Percentiles rank a stretch among this genome's conserved stretches.
Conservation (phyloP, 768 basidiomycete genomes). For the Clavulina sp. region DNA sequence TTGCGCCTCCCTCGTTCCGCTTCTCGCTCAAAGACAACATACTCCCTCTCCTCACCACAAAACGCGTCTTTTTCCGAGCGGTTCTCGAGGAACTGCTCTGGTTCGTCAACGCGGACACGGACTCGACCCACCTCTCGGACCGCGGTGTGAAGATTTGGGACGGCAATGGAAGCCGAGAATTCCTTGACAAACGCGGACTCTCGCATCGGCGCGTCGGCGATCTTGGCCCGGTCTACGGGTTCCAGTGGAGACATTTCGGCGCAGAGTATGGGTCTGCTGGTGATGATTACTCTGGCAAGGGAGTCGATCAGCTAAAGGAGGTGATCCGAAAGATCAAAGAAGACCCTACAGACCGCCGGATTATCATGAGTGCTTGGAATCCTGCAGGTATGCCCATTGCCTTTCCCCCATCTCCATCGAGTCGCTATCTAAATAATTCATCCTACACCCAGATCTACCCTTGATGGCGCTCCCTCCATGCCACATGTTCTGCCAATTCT, state of each 20-base stretch:
- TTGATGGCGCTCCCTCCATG: conserved; percentile 96
- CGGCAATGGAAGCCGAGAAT: conserved; percentile 80
- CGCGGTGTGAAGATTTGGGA: conserved; percentile 97
- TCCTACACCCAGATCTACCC: conserved; percentile 47
- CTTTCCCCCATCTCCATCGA: background rate
- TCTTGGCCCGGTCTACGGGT: conserved; percentile 91
- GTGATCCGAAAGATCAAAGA: conserved; percentile 85
- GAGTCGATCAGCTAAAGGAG: conserved; percentile 82
- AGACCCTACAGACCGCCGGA: conserved; percentile 82
- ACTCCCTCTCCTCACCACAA: conserved; percentile 85
- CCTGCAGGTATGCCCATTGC: conserved; percentile 53
- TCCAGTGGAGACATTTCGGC: conserved; percentile 93
- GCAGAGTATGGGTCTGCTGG: conserved; percentile 62
- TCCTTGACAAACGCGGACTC: conserved; percentile 72
- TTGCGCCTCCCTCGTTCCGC: conserved; percentile 77
- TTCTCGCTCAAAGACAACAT: conserved; percentile 66
- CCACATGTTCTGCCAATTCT: conserved; percentile 98
- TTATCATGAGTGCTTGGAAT: conserved; percentile 95
- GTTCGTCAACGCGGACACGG: conserved; percentile 78
- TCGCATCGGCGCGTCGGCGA: conserved; percentile 76
- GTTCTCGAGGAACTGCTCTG: conserved; percentile 89
- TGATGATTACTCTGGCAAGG: conserved; percentile 57
- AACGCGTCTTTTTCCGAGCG: conserved; percentile 80
- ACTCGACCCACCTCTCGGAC: conserved; percentile 51
- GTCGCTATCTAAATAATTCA: background rate